Percentiles rank a stretch among this genome's conserved stretches.
phyloP scores from a whole-genome alignment of 1,284 basidiomycete species.

The Malassezia slooffiae region DNA sequence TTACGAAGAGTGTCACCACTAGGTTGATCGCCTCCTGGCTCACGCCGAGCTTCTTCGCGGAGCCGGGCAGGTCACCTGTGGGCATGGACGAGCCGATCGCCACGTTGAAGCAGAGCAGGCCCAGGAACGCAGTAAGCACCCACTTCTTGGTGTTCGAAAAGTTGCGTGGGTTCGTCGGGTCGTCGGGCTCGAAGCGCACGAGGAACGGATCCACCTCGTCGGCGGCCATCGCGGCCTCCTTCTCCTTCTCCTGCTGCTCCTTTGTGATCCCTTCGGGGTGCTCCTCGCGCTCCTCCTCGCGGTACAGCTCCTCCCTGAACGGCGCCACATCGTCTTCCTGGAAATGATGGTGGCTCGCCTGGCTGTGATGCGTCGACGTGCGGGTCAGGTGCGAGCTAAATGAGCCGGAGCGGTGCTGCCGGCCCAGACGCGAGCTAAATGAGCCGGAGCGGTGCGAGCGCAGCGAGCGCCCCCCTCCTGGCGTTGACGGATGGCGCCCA shows the following conservation, averaged over 20 bases:
- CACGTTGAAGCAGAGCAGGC: slow-evolving; percentile 2
- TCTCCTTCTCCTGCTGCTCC: background rate
- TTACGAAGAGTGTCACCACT: slow-evolving; percentile 58
- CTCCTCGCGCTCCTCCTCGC: background rate
- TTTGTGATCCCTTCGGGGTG: background rate
- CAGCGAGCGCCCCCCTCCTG: no score
- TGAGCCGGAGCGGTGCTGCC: no score
- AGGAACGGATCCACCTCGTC: background rate
- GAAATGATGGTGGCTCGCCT: no score
- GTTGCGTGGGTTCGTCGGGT: slow-evolving; percentile 2
- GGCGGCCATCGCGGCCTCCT: background rate
- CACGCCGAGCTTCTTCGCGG: background rate
- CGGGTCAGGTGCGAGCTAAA: no score
- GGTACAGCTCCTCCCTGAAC: background rate
- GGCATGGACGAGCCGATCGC: slow-evolving; percentile 7
- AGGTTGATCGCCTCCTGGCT: slow-evolving; percentile 57
- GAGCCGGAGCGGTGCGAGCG: no score
- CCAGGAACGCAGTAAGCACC: slow-evolving; percentile 5
- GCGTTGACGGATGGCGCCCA: no score
- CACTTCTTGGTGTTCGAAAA: background rate
- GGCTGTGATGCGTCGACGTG: no score
- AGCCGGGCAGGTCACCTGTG: slow-evolving; percentile 1
- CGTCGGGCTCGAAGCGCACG: slow-evolving; percentile 1
- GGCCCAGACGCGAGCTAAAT: no score
- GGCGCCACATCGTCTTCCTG: background rate